phyloP scores from a whole-genome alignment of 306 rosid genomes.

The Hippophae tibetana region DNA sequence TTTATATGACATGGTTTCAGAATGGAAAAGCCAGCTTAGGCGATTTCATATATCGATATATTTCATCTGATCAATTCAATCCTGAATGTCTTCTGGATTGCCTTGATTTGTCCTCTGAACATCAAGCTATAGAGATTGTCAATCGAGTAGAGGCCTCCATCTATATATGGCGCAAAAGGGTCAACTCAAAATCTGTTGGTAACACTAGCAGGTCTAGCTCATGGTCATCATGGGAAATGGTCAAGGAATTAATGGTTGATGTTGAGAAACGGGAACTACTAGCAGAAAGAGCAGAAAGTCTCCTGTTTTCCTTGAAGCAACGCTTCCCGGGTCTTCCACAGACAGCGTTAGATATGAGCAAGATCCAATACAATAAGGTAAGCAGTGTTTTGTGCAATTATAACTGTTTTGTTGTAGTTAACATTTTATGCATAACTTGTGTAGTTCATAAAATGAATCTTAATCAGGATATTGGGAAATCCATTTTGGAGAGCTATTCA shows the following conservation, averaged over 20 bases:
- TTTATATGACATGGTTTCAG: constrained; percentile 40
- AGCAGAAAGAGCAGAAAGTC: constrained; percentile 85
- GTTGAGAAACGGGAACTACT: constrained; percentile 78
- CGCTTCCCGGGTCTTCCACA: constrained; percentile 93
- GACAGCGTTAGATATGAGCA: constrained; percentile 78
- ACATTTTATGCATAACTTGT: not conserved
- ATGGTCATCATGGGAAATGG: constrained; percentile 95
- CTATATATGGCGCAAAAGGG: constrained; percentile 59
- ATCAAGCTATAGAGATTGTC: constrained; percentile 85
- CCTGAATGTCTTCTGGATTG: constrained; percentile 76
- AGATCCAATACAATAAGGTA: constrained; percentile 94
- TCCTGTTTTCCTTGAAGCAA: constrained; percentile 70
- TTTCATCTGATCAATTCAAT: constrained; percentile 78
- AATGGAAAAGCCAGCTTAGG: constrained; percentile 78
- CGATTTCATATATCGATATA: constrained; percentile 77
- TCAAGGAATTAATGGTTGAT: constrained; percentile 83
- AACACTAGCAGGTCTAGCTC: constrained; percentile 40
- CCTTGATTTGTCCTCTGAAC: constrained; percentile 87
- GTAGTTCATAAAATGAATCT: not conserved
- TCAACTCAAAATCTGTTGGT: constrained; percentile 40
- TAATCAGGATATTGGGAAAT: constrained; percentile 79
- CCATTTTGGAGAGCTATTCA: constrained; percentile 91
- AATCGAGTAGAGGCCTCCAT: constrained; percentile 77
- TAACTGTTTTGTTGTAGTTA: not conserved
- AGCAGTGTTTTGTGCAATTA: not conserved